Evolutionary conservation across 768 basidiomycete species (phyloP).

Genomic region (Fomitopsis serialis): DNA sequence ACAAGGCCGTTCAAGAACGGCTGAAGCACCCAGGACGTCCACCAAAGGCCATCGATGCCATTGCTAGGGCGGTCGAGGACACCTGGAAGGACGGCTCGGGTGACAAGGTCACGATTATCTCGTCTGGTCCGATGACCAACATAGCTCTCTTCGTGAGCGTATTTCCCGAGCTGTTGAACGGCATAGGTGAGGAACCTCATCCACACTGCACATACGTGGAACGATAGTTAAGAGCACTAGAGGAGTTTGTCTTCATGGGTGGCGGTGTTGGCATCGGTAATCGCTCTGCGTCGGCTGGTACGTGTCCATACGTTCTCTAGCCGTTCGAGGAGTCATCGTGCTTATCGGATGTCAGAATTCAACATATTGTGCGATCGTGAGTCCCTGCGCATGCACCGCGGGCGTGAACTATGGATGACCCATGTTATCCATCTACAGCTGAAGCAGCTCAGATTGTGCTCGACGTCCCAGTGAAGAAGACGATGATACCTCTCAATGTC

Average conservation of each 20-base stretch:
- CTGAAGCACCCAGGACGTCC: conserved; percentile 39
- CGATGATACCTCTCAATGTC: conserved; percentile 85
- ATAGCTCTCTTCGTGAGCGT: conserved; percentile 38
- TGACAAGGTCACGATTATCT: conserved; percentile 60
- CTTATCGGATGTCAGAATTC: conserved; percentile 44
- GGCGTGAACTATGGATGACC: background rate
- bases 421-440: conserved; percentile 33
- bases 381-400: conserved; percentile 16
- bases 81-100: conserved; percentile 58
- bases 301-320: conserved; percentile 7
- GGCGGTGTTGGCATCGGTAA: conserved; percentile 87
- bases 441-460: conserved; percentile 83
- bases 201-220: background rate
- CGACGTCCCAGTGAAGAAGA: conserved; percentile 58
- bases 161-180: conserved; percentile 45
- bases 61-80: conserved; percentile 48
- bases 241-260: conserved; percentile 84
- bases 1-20: conserved; percentile 43
- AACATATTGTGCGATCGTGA: conserved; percentile 80
- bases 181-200: conserved; percentile 28
- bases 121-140: conserved; percentile 85
- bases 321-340: background rate
- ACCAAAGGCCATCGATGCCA: conserved; percentile 62
- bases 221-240: conserved; percentile 13
- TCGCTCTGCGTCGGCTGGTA: conserved; percentile 68